Evolutionary conservation across 257 asterid genomes (phyloP).

Genomic region (Gynochthodes officinalis): DNA sequence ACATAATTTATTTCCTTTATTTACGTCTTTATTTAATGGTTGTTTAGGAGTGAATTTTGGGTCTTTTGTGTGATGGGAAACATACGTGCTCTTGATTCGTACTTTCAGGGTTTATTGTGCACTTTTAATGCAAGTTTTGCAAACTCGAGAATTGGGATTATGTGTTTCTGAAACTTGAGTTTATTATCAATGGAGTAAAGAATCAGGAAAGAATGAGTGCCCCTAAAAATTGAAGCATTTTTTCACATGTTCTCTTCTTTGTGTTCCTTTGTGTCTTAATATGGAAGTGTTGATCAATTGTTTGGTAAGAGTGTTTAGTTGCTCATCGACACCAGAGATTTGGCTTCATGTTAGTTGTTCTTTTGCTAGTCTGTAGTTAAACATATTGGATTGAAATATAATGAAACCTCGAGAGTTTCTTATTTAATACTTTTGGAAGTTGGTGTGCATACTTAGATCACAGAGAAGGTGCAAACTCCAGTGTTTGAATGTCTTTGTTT

Average conservation of each 20-base stretch:
- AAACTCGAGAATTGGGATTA: background rate
- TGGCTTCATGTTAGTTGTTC: background rate
- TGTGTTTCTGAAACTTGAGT: background rate
- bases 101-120: background rate
- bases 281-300: background rate
- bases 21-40: too few relatives aligned
- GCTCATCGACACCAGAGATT: background rate
- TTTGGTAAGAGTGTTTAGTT: background rate
- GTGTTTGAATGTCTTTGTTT: background rate
- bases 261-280: background rate
- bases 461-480: background rate
- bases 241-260: background rate
- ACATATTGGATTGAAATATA: background rate
- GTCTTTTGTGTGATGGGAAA: background rate
- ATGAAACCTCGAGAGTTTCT: background rate
- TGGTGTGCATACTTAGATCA: background rate
- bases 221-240: background rate
- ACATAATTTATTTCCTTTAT: too few relatives aligned
- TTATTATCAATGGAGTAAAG: background rate
- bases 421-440: background rate
- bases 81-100: background rate
- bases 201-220: too few relatives aligned
- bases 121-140: background rate
- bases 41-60: too few relatives aligned
- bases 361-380: too few relatives aligned